Evolutionary conservation across 2,329 filamentous ascomycete genomes (phyloP).

Genomic region (Meredithiella fracta): DNA sequence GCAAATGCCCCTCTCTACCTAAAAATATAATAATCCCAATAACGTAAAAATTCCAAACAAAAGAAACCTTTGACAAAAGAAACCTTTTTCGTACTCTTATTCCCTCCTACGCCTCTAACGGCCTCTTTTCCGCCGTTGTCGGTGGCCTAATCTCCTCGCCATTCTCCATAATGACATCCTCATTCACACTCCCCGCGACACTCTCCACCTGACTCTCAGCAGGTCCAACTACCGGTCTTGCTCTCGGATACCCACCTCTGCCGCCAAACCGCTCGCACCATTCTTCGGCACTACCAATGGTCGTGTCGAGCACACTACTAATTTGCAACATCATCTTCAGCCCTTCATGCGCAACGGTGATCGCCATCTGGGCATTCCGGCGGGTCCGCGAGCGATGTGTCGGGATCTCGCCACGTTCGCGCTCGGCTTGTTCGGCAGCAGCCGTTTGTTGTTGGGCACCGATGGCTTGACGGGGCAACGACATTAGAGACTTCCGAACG

Average conservation of each 20-base stretch:
- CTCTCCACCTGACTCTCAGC: background rate
- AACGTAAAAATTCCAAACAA: too few relatives aligned
- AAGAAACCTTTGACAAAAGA: background rate
- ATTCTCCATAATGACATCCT: constrained; percentile 14
- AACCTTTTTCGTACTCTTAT: background rate
- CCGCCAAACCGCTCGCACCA: constrained; percentile 69
- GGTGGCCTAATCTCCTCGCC: constrained; percentile 18
- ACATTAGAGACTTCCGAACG: constrained; percentile 69
- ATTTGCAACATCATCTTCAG: constrained; percentile 92
- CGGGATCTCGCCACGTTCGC: constrained; percentile 11
- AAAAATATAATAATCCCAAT: too few relatives aligned
- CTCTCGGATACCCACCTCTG: constrained; percentile 16
- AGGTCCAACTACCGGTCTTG: constrained; percentile 11
- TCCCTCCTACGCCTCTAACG: constrained; percentile 7
- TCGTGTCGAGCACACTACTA: constrained; percentile 71
- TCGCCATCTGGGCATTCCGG: constrained; percentile 55
- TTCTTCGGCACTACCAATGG: constrained; percentile 74
- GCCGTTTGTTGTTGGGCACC: constrained; percentile 35
- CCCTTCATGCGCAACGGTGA: constrained; percentile 77
- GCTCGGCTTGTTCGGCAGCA: constrained; percentile 8
- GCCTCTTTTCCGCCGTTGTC: constrained; percentile 16
- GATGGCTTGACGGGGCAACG: constrained; percentile 67
- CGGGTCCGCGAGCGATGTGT: constrained; percentile 10
- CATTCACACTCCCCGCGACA: constrained; percentile 9
- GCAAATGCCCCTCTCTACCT: too few relatives aligned